phyloP scores from a whole-genome alignment of 371 early-diverging fungal species.

The Mucor ambiguus region DNA sequence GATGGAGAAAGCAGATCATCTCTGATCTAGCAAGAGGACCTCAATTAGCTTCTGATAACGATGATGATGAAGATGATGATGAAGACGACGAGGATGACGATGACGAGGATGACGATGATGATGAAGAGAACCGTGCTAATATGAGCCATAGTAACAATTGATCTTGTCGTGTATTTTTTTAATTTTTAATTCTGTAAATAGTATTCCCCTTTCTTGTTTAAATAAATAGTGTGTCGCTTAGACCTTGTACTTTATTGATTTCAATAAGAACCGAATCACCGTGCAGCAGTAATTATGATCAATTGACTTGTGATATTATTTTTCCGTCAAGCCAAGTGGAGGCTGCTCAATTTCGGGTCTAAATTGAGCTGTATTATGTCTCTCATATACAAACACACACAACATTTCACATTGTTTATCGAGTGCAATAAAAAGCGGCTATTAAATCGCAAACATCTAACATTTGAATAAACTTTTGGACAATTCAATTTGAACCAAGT shows the following conservation, averaged over 20 bases:
- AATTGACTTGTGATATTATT: background rate
- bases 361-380: background rate
- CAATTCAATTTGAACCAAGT: slow-evolving; percentile 5
- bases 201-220: background rate
- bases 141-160: background rate
- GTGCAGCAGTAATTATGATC: background rate
- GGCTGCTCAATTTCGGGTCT: background rate
- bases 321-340: background rate
- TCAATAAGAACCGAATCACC: background rate
- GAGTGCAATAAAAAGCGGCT: background rate
- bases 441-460: background rate
- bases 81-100: slow-evolving; percentile 16
- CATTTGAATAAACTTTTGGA: background rate
- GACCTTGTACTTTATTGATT: background rate
- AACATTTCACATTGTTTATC: background rate
- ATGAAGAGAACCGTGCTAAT: background rate
- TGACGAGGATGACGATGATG: background rate
- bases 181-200: background rate
- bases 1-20: slow-evolving; percentile 31
- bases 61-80: slow-evolving; percentile 20
- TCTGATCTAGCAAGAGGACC: slow-evolving; percentile 28
- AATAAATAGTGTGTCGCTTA: background rate
- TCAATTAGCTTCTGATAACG: slow-evolving; percentile 11
- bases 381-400: background rate
- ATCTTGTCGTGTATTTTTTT: background rate